phyloP scores from a whole-genome alignment of 139 green algal genomes.

The Tetradesmus lagerheimii region DNA sequence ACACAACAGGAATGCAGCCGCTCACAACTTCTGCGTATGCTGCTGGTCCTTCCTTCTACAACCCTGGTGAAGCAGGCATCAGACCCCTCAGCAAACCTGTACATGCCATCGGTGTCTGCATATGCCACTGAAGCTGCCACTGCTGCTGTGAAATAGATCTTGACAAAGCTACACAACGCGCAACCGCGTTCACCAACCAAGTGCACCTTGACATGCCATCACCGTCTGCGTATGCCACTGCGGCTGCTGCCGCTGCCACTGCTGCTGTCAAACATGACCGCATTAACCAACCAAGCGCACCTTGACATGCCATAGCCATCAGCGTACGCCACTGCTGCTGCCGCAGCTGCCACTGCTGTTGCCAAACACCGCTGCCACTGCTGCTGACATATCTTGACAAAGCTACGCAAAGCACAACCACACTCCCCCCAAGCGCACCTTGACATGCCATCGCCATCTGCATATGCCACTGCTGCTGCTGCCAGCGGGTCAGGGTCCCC shows the following conservation, averaged over 20 bases:
- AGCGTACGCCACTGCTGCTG: neutral
- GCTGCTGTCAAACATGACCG: no score
- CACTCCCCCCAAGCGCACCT: neutral
- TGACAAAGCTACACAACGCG: no score
- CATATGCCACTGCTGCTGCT: constrained; percentile 51
- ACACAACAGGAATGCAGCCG: no score
- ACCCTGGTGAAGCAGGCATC: no score
- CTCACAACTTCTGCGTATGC: no score
- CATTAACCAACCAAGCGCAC: no score
- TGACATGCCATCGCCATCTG: constrained; percentile 54
- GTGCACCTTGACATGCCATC: constrained; percentile 49
- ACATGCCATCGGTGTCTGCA: constrained; percentile 53
- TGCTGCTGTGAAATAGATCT: no score
- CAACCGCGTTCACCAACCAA: no score
- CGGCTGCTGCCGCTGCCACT: constrained; percentile 30
- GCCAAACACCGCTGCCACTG: neutral
- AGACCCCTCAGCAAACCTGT: no score
- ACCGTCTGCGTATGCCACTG: constrained; percentile 47
- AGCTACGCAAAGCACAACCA: no score
- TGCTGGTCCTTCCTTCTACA: no score
- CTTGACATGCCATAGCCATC: no score
- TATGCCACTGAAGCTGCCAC: constrained; percentile 36
- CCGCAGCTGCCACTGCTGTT: neutral
- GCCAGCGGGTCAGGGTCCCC: constrained; percentile 36
- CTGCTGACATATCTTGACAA: neutral